These are phyloP conservation scores for Monoraphidium neglectum DNA, from an alignment of 139 green algal genomes.

Conservation along the genomic window DNA sequence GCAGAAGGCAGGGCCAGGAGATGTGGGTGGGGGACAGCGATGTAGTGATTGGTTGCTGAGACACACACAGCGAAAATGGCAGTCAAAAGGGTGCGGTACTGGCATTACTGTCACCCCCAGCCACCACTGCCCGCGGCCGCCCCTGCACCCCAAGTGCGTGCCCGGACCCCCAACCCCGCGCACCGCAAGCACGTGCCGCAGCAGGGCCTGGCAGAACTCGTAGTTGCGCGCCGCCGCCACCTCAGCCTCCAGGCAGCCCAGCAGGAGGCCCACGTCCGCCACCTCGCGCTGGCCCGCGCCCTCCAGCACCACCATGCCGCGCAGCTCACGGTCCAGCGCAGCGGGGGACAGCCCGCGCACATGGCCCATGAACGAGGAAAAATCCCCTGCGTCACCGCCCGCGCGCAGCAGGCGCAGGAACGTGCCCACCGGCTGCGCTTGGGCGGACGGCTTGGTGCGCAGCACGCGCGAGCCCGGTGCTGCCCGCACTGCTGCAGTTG, in stretches of 20 bases:
- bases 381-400: conserved; percentile 37
- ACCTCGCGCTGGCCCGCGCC: conserved; percentile 34
- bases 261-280: conserved; percentile 59
- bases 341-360: conserved; percentile 54
- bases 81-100: too few relatives aligned
- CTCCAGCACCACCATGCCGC: conserved; percentile 60
- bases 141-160: conserved; percentile 13
- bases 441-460: neutral
- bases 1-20: too few relatives aligned
- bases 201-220: conserved; percentile 74
- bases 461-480: conserved; percentile 4
- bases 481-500: neutral
- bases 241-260: conserved; percentile 65
- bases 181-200: conserved; percentile 37
- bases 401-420: conserved; percentile 53
- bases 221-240: conserved; percentile 67
- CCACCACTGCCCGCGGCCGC: neutral
- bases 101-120: too few relatives aligned
- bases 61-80: too few relatives aligned
- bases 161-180: too few relatives aligned
- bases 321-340: conserved; percentile 75
- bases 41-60: too few relatives aligned
- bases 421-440: neutral
- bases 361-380: conserved; percentile 44
- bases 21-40: too few relatives aligned